Percentiles rank a stretch among this genome's conserved stretches.
phyloP scores from a whole-genome alignment of 2,329 filamentous ascomycete genomes.

The Sporothrix protearum region DNA sequence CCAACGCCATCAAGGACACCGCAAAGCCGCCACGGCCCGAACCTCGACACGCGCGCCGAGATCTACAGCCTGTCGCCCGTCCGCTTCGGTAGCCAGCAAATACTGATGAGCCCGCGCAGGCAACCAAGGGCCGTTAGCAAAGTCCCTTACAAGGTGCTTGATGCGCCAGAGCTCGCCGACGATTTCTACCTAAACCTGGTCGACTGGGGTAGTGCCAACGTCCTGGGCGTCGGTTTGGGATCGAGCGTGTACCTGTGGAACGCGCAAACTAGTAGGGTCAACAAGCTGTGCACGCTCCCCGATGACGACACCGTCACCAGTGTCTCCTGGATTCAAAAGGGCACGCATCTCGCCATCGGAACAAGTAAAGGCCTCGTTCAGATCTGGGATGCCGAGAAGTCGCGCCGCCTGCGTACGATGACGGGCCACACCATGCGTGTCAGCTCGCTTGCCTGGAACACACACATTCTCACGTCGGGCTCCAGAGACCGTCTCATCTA shows the following conservation, averaged over 20 bases:
- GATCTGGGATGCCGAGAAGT: conserved; percentile 93
- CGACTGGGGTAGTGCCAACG: conserved; percentile 94
- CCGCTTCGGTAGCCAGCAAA: conserved; percentile 85
- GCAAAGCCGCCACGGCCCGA: conserved; percentile 80
- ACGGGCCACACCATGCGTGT: conserved; percentile 92
- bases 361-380: conserved; percentile 93
- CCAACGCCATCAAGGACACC: conserved; percentile 86
- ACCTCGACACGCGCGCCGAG: conserved; percentile 84
- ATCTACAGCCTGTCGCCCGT: conserved; percentile 95
- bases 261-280: conserved; percentile 82
- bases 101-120: conserved; percentile 84
- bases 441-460: conserved; percentile 94
- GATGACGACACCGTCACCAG: conserved; percentile 93
- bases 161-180: conserved; percentile 91
- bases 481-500: conserved; percentile 91
- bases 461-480: conserved; percentile 92
- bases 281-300: conserved; percentile 74
- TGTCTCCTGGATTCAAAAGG: conserved; percentile 97
- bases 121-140: conserved; percentile 89
- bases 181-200: conserved; percentile 98
- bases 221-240: conserved; percentile 86
- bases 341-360: conserved; percentile 91
- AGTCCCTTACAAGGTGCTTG: conserved; percentile 94
- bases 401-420: conserved; percentile 86
- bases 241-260: conserved; percentile 99